These are phyloP conservation scores for Eucalyptus cladocalyx DNA, from an alignment of 345 rosid species.

Conservation along the genomic window DNA sequence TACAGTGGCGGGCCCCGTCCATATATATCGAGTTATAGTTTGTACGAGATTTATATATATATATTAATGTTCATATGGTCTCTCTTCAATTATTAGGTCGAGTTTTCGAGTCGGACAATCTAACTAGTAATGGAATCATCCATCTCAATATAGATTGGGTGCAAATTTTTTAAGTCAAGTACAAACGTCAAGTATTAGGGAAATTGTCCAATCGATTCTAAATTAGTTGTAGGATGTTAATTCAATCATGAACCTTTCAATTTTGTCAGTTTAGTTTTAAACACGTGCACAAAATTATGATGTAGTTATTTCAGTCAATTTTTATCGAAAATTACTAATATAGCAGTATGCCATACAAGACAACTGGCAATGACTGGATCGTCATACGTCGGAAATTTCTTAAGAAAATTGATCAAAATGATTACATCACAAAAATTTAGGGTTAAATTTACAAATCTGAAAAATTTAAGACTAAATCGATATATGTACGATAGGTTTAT, in stretches of 20 bases:
- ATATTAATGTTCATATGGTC: not conserved
- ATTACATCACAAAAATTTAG: accelerated
- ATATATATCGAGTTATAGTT: not conserved
- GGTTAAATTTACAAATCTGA: accelerated
- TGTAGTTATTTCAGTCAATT: accelerated
- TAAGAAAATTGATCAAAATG: accelerated
- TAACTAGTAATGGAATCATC: not conserved
- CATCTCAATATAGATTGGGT: not conserved
- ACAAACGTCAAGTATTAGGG: not conserved
- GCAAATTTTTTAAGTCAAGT: not conserved
- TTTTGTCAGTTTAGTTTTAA: not conserved
- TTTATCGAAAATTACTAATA: accelerated
- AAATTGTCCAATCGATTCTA: not conserved
- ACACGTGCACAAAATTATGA: accelerated
- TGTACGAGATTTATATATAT: not conserved
- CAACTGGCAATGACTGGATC: not conserved
- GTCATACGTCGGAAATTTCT: no score
- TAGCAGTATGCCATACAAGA: not conserved
- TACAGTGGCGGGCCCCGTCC: not conserved
- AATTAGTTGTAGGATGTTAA: not conserved
- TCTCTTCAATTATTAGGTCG: not conserved
- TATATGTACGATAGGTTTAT: accelerated
- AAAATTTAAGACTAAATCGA: accelerated
- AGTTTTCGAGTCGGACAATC: not conserved
- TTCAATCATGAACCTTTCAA: not conserved